Conservation (phyloP, 192 early-diverging fungal species). For the Coemansia sp. region DNA sequence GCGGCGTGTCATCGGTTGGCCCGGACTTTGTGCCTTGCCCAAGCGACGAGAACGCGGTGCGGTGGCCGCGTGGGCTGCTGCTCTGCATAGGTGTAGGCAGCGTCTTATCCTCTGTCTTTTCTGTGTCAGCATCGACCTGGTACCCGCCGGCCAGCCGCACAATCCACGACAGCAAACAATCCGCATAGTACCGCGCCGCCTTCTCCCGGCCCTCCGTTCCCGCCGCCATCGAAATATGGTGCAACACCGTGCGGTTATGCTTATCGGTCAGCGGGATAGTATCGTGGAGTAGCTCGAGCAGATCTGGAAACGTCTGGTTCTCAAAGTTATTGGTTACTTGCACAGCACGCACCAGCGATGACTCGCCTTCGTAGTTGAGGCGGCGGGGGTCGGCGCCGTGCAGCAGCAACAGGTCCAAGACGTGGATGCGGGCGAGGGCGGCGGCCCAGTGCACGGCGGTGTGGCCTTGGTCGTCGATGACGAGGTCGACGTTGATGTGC, state of each 20-base stretch:
- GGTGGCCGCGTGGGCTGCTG: slow-evolving; percentile 24
- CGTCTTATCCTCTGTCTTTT: neutral
- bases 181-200: slow-evolving; percentile 86
- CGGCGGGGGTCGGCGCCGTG: slow-evolving; percentile 69
- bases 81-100: slow-evolving; percentile 38
- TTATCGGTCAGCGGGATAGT: slow-evolving; percentile 76
- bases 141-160: slow-evolving; percentile 55
- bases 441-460: slow-evolving; percentile 96
- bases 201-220: slow-evolving; percentile 67
- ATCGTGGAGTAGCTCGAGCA: slow-evolving; percentile 72
- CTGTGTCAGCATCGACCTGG: slow-evolving; percentile 25
- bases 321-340: slow-evolving; percentile 86
- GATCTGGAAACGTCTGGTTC: slow-evolving; percentile 69
- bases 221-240: slow-evolving; percentile 81
- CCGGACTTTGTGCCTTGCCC: neutral
- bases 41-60: neutral
- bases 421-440: slow-evolving; percentile 72
- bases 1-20: neutral
- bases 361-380: slow-evolving; percentile 82
- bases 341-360: slow-evolving; percentile 85
- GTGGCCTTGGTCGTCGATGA: slow-evolving; percentile 94
- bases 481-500: slow-evolving; percentile 70
- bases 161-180: slow-evolving; percentile 73
- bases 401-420: slow-evolving; percentile 74
- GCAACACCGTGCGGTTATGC: slow-evolving; percentile 81